phyloP scores from a whole-genome alignment of 2,329 filamentous ascomycete genomes.

The Pestalotiopsis sp. region DNA sequence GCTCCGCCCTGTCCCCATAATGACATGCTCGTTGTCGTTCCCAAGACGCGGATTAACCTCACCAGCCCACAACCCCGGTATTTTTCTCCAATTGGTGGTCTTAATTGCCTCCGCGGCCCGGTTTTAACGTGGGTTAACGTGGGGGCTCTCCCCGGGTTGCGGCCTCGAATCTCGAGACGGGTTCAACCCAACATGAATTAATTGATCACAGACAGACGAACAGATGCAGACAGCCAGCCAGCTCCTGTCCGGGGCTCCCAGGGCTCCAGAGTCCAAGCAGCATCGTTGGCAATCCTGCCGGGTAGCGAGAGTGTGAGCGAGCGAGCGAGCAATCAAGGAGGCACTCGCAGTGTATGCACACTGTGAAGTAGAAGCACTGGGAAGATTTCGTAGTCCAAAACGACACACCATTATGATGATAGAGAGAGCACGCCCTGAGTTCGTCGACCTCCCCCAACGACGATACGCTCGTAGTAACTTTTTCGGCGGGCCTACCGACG shows the following conservation, averaged over 20 bases:
- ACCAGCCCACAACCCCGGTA: neutral
- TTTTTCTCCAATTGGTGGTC: conserved; percentile 12
- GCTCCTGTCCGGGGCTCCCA: no score
- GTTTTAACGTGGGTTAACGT: conserved; percentile 11
- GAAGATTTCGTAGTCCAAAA: neutral
- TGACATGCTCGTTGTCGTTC: conserved; percentile 5
- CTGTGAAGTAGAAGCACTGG: no score
- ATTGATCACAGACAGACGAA: neutral
- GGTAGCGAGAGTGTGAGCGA: no score
- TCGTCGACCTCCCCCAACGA: neutral
- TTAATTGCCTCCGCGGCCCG: conserved; percentile 8
- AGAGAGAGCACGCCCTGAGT: neutral
- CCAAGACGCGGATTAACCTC: conserved; percentile 11
- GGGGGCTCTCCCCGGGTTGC: neutral
- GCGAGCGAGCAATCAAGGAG: no score
- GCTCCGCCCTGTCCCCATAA: conserved; percentile 3
- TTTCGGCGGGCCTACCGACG: neutral
- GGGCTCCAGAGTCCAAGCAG: no score
- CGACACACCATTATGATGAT: neutral
- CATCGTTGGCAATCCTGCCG: no score
- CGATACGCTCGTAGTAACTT: neutral
- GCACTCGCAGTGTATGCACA: no score
- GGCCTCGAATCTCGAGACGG: neutral
- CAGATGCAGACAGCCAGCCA: no score
- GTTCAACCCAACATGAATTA: neutral